Evolutionary conservation across 768 basidiomycete genomes (phyloP).

Genomic region (Mycena maculata): DNA sequence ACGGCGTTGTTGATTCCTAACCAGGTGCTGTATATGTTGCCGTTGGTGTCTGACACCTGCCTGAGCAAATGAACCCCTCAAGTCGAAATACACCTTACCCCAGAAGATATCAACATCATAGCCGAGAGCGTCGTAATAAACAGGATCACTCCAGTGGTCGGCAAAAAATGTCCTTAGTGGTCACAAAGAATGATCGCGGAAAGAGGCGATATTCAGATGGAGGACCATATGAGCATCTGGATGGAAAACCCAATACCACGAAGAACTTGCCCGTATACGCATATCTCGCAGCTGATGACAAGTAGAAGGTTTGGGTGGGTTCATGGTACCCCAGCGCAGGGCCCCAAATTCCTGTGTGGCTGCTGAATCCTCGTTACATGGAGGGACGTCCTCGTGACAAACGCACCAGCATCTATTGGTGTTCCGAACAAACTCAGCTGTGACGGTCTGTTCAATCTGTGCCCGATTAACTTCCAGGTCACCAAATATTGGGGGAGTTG

Average conservation of each 20-base stretch:
- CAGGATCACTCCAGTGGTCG: constrained; percentile 53
- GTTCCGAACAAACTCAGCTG: constrained; percentile 51
- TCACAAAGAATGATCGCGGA: constrained; percentile 54
- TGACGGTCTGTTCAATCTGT: constrained; percentile 49
- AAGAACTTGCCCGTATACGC: constrained; percentile 50
- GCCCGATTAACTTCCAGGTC: constrained; percentile 51
- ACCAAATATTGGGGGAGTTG: constrained; percentile 39
- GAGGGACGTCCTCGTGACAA: background rate
- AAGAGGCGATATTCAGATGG: constrained; percentile 52
- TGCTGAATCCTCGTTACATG: background rate
- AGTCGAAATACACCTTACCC: constrained; percentile 53
- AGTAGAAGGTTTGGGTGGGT: constrained; percentile 45
- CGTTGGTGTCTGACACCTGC: background rate
- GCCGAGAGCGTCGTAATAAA: constrained; percentile 53
- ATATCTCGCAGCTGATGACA: constrained; percentile 51
- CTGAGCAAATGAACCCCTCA: constrained; percentile 14
- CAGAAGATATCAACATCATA: constrained; percentile 57
- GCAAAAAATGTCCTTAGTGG: constrained; percentile 52
- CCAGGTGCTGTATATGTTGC: constrained; percentile 48
- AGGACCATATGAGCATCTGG: constrained; percentile 3
- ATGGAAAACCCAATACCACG: background rate
- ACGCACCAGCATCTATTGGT: constrained; percentile 51
- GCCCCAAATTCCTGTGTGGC: constrained; percentile 47
- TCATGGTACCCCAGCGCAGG: constrained; percentile 50
- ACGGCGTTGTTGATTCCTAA: constrained; percentile 52